A percentile compares a stretch with the other conserved stretches of the same genome.
Conservation (phyloP, 768 basidiomycete genomes). For the Leccinum truebloodii region DNA sequence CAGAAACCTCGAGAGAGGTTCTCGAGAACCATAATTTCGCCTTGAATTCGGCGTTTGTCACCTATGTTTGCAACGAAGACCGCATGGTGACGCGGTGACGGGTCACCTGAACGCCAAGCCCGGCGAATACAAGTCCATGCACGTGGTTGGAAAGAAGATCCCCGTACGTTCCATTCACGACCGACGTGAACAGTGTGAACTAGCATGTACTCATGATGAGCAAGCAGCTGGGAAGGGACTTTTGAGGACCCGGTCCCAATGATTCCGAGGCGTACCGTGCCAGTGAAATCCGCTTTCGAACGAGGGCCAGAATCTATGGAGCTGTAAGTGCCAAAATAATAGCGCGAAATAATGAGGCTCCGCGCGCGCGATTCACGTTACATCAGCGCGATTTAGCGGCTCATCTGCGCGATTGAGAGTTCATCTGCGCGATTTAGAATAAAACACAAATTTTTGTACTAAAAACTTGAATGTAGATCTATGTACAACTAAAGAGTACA, state of each 20-base stretch:
- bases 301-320: background rate
- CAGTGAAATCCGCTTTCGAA: background rate
- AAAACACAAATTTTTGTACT: too few species aligned
- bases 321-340: too few species aligned
- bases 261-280: background rate
- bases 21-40: conserved; percentile 49
- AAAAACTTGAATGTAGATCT: too few species aligned
- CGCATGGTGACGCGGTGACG: conserved; percentile 37
- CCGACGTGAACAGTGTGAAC: too few species aligned
- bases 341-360: too few species aligned
- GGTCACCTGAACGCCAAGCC: conserved; percentile 57
- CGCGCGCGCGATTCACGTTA: too few species aligned
- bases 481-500: too few species aligned
- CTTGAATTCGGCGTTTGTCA: conserved; percentile 44
- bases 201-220: background rate
- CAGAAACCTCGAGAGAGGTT: conserved; percentile 46
- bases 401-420: too few species aligned
- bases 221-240: background rate
- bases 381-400: too few species aligned
- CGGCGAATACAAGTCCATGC: conserved; percentile 42
- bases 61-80: conserved; percentile 46
- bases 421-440: too few species aligned
- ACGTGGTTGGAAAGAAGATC: conserved; percentile 46
- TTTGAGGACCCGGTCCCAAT: background rate
- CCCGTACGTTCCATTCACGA: too few species aligned